Conservation (phyloP, 2,329 filamentous ascomycete species). For the Fusarium cicatricum region DNA sequence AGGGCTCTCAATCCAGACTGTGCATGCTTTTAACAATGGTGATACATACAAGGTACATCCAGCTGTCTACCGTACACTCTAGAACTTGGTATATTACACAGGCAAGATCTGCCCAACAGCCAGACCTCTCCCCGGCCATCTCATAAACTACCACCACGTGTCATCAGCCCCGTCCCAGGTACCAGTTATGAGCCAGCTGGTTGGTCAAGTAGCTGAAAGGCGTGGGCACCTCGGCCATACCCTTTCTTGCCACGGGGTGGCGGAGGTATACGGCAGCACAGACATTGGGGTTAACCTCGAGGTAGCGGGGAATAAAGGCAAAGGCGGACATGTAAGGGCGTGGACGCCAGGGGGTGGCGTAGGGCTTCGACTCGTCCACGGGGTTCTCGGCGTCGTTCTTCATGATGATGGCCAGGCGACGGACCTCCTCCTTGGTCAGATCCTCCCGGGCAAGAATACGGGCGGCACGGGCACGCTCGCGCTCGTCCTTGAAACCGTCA, state of each 20-base stretch:
- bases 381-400: slow-evolving; percentile 76
- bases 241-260: slow-evolving; percentile 88
- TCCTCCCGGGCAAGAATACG: slow-evolving; percentile 46
- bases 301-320: slow-evolving; percentile 91
- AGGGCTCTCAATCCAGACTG: slow-evolving; percentile 11
- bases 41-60: slow-evolving; percentile 43
- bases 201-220: slow-evolving; percentile 76
- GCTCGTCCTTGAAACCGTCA: slow-evolving; percentile 46
- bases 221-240: slow-evolving; percentile 82
- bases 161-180: slow-evolving; percentile 77
- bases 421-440: slow-evolving; percentile 59
- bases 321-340: slow-evolving; percentile 89
- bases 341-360: slow-evolving; percentile 89
- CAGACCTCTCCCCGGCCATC: slow-evolving; percentile 26
- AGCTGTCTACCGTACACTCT: slow-evolving; percentile 44
- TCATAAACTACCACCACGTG: slow-evolving; percentile 5
- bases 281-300: slow-evolving; percentile 98
- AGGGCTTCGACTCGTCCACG: slow-evolving; percentile 79
- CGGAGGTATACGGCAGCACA: slow-evolving; percentile 95
- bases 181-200: slow-evolving; percentile 93
- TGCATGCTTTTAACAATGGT: slow-evolving; percentile 40
- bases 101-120: slow-evolving; percentile 34
- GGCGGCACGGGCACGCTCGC: slow-evolving; percentile 43
- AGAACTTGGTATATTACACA: slow-evolving; percentile 45
- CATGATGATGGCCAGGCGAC: slow-evolving; percentile 64